These are phyloP conservation scores for Ceratobasidium sp. DNA, from an alignment of 1,284 basidiomycete genomes.

Conservation along the genomic window DNA sequence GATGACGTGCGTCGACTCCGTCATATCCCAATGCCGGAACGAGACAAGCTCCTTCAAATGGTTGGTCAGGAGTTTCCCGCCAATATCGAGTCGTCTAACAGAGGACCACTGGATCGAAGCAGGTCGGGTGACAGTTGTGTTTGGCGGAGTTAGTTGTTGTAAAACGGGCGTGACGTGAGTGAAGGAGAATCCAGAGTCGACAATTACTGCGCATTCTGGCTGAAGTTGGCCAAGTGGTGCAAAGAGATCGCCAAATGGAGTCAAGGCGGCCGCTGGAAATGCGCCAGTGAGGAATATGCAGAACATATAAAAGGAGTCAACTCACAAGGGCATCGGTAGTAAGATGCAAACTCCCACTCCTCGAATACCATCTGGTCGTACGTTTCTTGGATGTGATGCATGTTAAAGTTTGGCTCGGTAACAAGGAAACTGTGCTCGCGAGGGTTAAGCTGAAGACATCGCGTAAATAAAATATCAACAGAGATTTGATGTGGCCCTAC, in stretches of 20 bases:
- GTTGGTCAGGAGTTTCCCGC: constrained; percentile 94
- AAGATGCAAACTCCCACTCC: constrained; percentile 91
- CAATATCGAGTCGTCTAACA: constrained; percentile 80
- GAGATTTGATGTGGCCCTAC: constrained; percentile 58
- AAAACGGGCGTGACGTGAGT: constrained; percentile 91
- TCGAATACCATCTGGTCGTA: constrained; percentile 96
- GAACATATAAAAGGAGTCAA: constrained; percentile 45
- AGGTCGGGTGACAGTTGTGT: constrained; percentile 52
- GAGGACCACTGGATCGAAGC: constrained; percentile 44
- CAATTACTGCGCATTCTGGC: constrained; percentile 83
- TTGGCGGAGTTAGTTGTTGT: constrained; percentile 76
- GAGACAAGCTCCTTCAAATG: constrained; percentile 93
- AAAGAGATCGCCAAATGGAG: constrained; percentile 77
- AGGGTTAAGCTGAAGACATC: constrained; percentile 69
- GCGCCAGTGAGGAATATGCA: constrained; percentile 41
- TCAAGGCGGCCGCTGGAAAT: constrained; percentile 74
- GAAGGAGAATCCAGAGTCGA: constrained; percentile 93
- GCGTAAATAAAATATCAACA: neutral
- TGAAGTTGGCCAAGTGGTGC: constrained; percentile 57
- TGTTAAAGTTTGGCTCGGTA: constrained; percentile 93
- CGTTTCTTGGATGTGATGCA: constrained; percentile 88
- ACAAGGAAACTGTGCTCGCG: constrained; percentile 78
- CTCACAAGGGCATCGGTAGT: constrained; percentile 83
- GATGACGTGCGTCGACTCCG: constrained; percentile 93
- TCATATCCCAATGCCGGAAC: constrained; percentile 97